phyloP scores from a whole-genome alignment of 352 stramenopile genomes.

The Pythium apleroticum region DNA sequence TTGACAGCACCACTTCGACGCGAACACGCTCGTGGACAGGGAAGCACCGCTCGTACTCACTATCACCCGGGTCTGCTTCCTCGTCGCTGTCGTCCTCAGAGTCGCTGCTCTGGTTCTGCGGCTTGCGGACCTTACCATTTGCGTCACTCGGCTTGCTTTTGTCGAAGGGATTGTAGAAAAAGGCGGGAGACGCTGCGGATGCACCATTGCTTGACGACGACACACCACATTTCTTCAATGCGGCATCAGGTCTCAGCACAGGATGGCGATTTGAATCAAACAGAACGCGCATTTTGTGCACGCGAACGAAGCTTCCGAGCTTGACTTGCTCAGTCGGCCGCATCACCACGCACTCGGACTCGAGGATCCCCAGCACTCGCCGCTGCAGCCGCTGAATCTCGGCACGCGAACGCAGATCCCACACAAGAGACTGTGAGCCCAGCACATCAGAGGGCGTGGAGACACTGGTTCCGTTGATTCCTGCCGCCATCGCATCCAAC shows the following conservation, averaged over 20 bases:
- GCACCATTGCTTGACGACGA: conserved; percentile 9
- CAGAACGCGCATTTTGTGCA: conserved; percentile 50
- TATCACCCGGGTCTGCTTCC: background rate
- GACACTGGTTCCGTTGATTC: background rate
- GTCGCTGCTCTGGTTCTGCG: conserved; percentile 10
- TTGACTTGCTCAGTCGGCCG: conserved; percentile 53
- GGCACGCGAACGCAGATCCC: conserved; percentile 58
- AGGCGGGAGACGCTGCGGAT: conserved; percentile 17
- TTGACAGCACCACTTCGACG: conserved; percentile 59
- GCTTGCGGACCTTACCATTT: conserved; percentile 6
- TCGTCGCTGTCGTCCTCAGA: conserved; percentile 22
- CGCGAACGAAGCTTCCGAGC: conserved; percentile 51
- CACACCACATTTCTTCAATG: conserved; percentile 38
- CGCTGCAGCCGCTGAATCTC: conserved; percentile 62
- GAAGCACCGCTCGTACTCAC: conserved; percentile 43
- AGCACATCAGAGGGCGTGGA: background rate
- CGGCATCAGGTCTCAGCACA: conserved; percentile 37
- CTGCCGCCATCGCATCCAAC: background rate
- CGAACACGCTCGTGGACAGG: conserved; percentile 58
- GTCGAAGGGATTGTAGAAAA: conserved; percentile 45
- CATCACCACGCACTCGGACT: conserved; percentile 54
- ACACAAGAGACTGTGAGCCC: conserved; percentile 28
- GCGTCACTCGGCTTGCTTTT: conserved; percentile 10
- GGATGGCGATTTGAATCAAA: conserved; percentile 28
- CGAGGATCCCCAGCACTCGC: conserved; percentile 49